Base-by-base conservation (phyloP, 352 stramenopile species). In the Pythium rishiriense region DNA sequence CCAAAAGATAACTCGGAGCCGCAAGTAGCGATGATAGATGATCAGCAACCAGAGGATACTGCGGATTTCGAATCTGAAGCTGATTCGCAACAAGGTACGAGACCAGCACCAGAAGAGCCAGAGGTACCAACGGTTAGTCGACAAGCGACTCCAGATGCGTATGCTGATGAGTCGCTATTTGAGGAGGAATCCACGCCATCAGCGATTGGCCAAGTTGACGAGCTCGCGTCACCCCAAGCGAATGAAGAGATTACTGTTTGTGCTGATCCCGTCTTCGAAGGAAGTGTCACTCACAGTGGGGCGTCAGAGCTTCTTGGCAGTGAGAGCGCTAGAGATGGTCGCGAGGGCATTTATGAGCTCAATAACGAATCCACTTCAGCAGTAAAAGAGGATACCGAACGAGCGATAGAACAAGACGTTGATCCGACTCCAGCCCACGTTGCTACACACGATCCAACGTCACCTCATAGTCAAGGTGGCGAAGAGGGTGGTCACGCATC, bases 91-190 rank as follows among this genome's bases (percentile, higher is more conserved):
- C 11, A n/a, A n/a, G 37, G 9, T n/a, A 12, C 37, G 24, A 53
- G 8, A 25, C n/a, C n/a, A 26, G 22, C 12, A 25, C n/a, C n/a
- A 26, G 22, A 28, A 7, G n/a, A 28, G n/a, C 19, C 4, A 7
- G n/a, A 15, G 24, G 9, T 52, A 15, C 24, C 22, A 3, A 24
- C 26, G 12, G 24, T 37, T n/a, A 25, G 15, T 45, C 42, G 54
- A 6, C 21, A 45, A 35, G 12, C 54, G 10, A 53, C 26, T 1
- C 54, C 54, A 46, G 54, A 62, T 2, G 42, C 28, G 24, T 62
- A 62, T 22, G 54, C 19, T 25, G 42, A 54, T 14, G 54, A 54
- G 10, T 14, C 48, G 7, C 28, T 42, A n/a, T 54, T 54, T 39
- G 53, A 61, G 12, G 41, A 28, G n/a, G 52, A 49, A 21, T 3